Evolutionary conservation across 2,329 filamentous ascomycete species (phyloP).

Genomic region (Trichoderma atrobrunneum): DNA sequence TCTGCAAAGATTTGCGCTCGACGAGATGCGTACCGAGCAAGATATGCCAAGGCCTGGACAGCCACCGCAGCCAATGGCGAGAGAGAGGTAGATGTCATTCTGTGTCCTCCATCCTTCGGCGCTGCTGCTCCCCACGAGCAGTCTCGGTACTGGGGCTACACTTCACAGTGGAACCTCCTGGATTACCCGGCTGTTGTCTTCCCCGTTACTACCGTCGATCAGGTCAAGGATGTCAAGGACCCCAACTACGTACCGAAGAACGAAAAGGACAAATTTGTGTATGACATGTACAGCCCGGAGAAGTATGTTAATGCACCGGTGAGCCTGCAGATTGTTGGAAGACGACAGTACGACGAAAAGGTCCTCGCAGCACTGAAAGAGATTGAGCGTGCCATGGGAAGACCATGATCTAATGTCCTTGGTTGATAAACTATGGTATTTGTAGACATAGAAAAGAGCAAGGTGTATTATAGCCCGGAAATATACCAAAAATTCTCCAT

Average conservation of each 20-base stretch:
- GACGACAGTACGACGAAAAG: constrained; percentile 7
- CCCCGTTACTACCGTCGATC: constrained; percentile 41
- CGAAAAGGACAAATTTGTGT: constrained; percentile 2
- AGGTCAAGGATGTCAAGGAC: constrained; percentile 13
- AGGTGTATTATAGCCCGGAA: neutral
- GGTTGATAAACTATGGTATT: neutral
- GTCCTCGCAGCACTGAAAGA: constrained; percentile 4
- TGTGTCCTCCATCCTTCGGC: constrained; percentile 45
- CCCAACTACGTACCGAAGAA: constrained; percentile 16
- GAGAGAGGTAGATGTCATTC: constrained; percentile 11
- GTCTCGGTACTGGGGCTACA: constrained; percentile 59
- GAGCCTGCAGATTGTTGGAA: constrained; percentile 14
- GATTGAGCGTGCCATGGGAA: constrained; percentile 13
- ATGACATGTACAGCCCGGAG: constrained; percentile 16
- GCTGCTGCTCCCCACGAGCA: constrained; percentile 43
- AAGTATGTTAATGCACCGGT: constrained; percentile 10
- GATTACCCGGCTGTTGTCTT: constrained; percentile 61
- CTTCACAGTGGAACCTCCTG: constrained; percentile 61
- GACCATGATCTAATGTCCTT: neutral
- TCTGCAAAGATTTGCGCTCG: neutral
- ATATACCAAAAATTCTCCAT: neutral
- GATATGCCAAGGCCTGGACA: constrained; percentile 14
- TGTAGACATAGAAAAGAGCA: neutral
- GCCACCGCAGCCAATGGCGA: constrained; percentile 3
- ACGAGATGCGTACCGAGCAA: constrained; percentile 7